Conservation (phyloP, 345 rosid genomes). For the Draba incana region DNA sequence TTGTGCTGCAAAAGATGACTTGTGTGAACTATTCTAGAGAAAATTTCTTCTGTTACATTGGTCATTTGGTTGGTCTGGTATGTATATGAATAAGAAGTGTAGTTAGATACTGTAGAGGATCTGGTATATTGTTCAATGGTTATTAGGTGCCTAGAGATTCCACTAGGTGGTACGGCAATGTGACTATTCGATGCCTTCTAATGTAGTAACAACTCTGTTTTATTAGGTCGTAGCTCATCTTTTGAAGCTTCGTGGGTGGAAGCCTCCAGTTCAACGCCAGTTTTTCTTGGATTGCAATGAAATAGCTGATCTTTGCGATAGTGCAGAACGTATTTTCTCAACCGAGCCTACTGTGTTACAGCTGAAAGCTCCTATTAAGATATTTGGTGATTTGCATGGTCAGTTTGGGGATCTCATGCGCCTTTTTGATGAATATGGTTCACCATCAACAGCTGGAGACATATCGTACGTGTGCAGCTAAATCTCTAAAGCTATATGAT, state of each 20-base stretch:
- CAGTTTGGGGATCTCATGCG: slow-evolving; percentile 99
- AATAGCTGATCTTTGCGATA: slow-evolving; percentile 92
- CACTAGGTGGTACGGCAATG: neutral
- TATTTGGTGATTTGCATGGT: slow-evolving; percentile 98
- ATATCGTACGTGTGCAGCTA: slow-evolving; percentile 73
- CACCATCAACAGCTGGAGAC: slow-evolving; percentile 99
- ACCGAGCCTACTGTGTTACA: slow-evolving; percentile 89
- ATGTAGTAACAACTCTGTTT: slow-evolving; percentile 22
- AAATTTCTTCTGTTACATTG: neutral
- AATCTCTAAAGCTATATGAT: neutral
- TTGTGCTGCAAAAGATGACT: neutral
- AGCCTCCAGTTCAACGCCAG: slow-evolving; percentile 92
- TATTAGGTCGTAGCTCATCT: slow-evolving; percentile 82
- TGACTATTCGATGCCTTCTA: slow-evolving; percentile 19
- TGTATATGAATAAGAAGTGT: neutral
- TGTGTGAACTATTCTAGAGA: slow-evolving; percentile 8
- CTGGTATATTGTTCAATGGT: slow-evolving; percentile 12
- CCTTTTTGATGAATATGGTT: slow-evolving; percentile 95
- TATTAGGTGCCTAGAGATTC: slow-evolving; percentile 24
- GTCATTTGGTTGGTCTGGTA: slow-evolving; percentile 10
- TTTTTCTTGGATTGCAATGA: slow-evolving; percentile 97
- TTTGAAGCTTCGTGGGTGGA: slow-evolving; percentile 97
- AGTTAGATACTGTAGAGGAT: neutral
- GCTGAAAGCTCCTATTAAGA: slow-evolving; percentile 87
- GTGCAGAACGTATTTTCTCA: slow-evolving; percentile 80